Base-by-base conservation (phyloP, 202 grass and related monocot genomes). In the Panicum virgatum region DNA sequence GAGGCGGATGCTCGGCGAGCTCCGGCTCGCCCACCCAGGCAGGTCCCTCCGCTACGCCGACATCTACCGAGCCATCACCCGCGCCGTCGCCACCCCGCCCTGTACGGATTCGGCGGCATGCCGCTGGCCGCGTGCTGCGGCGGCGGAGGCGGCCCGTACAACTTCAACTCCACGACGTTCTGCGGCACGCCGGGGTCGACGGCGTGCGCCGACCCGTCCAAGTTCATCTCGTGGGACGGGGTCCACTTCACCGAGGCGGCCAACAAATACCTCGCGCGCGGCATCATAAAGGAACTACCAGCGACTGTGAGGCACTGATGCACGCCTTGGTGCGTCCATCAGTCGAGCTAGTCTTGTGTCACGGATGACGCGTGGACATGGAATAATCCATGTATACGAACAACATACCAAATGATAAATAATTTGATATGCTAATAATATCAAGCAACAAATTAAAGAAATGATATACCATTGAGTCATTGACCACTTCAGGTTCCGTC, bases 11-110 rank as follows among this genome's bases (percentile, higher is more conserved):
- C 42, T 89, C 0, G 4, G 18, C 19, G 20, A 12, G 34, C 62
- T 89, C 29, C 44, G 14, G 20, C 12, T 15, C 3, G 7, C 16
- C 10, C 70, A 85, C 48, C 82, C 87, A 0, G 18, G 45, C n/a
- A 38, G n/a, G 13, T 20, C 29, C 42, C 58, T 89, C 72, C 12
- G 50, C 72, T 78, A 89, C 72, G 82, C 56, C 1, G 78, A 89
- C 14, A 38, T 25, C 18, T 89, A 85, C 51, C 37, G n/a, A 18
- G 14, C 79, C 4, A 34, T 71, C 22, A 72, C 79, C 26, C 32
- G 63, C 25, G 39, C 86, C 27, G 9, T 53, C 15, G 4, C 5
- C 3, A 59, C 43, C 86, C 83, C 1, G 1, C 22, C 22, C 42
- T 3, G 19, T 72, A 71, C 57, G 76, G 77, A n/a, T 84, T 77